Conservation (phyloP, 768 basidiomycete genomes). For the Pilatotrama ljubarskyi region DNA sequence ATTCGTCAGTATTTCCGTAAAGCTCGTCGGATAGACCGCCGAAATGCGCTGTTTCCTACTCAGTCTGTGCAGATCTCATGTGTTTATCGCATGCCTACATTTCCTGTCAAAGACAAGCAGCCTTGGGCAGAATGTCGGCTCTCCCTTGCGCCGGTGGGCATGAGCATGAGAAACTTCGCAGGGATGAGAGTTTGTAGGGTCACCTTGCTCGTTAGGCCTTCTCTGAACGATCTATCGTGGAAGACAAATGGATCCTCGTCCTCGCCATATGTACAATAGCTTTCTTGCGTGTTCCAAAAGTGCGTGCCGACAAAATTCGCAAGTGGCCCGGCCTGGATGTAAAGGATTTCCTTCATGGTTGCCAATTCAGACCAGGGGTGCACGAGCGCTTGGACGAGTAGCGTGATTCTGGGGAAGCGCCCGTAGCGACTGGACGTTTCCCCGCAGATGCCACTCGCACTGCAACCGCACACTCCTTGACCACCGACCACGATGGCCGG, state of each 20-base stretch:
- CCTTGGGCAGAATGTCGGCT: conserved; percentile 57
- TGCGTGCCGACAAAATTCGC: conserved; percentile 74
- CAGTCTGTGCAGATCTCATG: not conserved
- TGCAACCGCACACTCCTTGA: not conserved
- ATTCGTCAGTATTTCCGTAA: conserved; percentile 32
- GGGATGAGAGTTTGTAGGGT: not conserved
- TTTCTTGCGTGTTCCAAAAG: conserved; percentile 82
- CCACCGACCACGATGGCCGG: conserved; percentile 18
- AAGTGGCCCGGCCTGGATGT: conserved; percentile 69
- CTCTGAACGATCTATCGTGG: conserved; percentile 65
- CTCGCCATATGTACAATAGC: conserved; percentile 56
- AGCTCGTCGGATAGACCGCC: conserved; percentile 54
- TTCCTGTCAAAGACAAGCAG: conserved; percentile 68
- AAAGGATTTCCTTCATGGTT: conserved; percentile 74
- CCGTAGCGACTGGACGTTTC: not conserved
- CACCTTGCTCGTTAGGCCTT: conserved; percentile 54
- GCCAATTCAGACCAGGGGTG: not conserved
- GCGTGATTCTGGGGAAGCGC: conserved; percentile 14
- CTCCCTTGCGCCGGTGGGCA: conserved; percentile 37
- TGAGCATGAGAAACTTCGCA: conserved; percentile 7
- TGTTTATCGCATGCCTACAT: conserved; percentile 39
- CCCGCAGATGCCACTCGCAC: conserved; percentile 5
- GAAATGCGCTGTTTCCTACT: conserved; percentile 53
- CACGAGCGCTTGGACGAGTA: not conserved
- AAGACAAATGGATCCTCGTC: conserved; percentile 45